Evolutionary conservation across 2,329 filamentous ascomycete genomes (phyloP).

Genomic region (Helotiales sp.): DNA sequence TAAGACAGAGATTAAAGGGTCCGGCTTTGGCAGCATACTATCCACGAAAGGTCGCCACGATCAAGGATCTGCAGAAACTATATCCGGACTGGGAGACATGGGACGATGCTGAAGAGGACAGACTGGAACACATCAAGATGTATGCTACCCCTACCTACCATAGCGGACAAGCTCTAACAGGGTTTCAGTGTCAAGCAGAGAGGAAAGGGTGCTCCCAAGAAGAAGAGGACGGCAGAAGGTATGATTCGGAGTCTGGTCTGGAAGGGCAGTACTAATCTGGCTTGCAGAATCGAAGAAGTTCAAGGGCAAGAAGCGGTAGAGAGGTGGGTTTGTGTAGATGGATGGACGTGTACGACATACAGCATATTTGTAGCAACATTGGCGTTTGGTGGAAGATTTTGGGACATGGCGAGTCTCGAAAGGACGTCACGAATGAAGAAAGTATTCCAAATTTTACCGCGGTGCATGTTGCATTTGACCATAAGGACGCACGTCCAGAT

Average conservation of each 20-base stretch:
- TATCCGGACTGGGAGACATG: constrained; percentile 51
- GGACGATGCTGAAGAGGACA: constrained; percentile 79
- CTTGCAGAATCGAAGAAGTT: constrained; percentile 51
- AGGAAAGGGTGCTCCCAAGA: constrained; percentile 89
- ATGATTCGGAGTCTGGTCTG: constrained; percentile 27
- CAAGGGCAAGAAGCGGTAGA: constrained; percentile 52
- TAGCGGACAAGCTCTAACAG: constrained; percentile 25
- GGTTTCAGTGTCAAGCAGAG: constrained; percentile 69
- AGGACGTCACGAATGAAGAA: constrained; percentile 19
- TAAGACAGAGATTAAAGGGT: constrained; percentile 87
- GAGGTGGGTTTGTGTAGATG: constrained; percentile 20
- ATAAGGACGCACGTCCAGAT: not conserved
- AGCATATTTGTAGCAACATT: constrained; percentile 37
- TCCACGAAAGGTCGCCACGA: constrained; percentile 66
- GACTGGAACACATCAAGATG: constrained; percentile 76
- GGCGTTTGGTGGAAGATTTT: constrained; percentile 38
- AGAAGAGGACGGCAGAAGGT: constrained; percentile 70
- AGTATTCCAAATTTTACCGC: constrained; percentile 13
- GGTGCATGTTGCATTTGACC: constrained; percentile 17
- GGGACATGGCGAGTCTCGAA: constrained; percentile 22
- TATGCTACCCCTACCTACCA: constrained; percentile 41
- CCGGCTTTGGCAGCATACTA: constrained; percentile 87
- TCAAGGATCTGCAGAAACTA: constrained; percentile 73
- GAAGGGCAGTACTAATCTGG: constrained; percentile 20
- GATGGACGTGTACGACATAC: constrained; percentile 33